Conservation (phyloP, 331 rosid genomes). For the Malus hybrid region DNA sequence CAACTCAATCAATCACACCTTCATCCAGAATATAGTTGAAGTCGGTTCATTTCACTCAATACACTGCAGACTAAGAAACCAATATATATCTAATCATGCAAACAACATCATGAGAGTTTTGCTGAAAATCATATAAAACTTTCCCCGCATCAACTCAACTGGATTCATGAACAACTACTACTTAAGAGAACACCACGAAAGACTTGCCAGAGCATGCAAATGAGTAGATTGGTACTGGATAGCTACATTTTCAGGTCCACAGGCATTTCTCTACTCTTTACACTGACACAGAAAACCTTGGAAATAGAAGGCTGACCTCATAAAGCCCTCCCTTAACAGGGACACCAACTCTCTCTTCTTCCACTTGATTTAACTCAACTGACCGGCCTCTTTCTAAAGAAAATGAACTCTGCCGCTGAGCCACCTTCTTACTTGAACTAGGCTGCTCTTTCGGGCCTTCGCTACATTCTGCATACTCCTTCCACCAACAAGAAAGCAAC, state of each 20-base stretch:
- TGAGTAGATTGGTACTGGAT: not conserved
- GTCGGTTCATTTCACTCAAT: constrained; percentile 1
- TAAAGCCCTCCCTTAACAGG: constrained; percentile 97
- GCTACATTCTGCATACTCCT: constrained; percentile 95
- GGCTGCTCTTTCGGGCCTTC: constrained; percentile 66
- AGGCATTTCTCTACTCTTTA: not conserved
- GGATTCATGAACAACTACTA: not conserved
- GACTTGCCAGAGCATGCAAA: not conserved
- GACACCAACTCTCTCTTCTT: constrained; percentile 95
- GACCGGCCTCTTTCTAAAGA: constrained; percentile 19
- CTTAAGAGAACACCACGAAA: not conserved
- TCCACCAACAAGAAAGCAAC: constrained; percentile 90
- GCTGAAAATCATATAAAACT: not conserved
- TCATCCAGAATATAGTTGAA: not conserved
- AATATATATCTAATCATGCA: not conserved
- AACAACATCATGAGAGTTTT: not conserved
- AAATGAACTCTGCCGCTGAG: constrained; percentile 16
- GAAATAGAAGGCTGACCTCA: constrained; percentile 38
- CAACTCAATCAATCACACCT: not conserved
- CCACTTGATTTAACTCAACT: constrained; percentile 35
- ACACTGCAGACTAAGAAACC: not conserved
- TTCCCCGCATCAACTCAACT: not conserved
- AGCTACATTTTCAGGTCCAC: not conserved
- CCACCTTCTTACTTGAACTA: constrained; percentile 34
- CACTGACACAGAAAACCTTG: not conserved